phyloP scores from a whole-genome alignment of 2,329 filamentous ascomycete genomes.

The Ophiostoma populinum region DNA sequence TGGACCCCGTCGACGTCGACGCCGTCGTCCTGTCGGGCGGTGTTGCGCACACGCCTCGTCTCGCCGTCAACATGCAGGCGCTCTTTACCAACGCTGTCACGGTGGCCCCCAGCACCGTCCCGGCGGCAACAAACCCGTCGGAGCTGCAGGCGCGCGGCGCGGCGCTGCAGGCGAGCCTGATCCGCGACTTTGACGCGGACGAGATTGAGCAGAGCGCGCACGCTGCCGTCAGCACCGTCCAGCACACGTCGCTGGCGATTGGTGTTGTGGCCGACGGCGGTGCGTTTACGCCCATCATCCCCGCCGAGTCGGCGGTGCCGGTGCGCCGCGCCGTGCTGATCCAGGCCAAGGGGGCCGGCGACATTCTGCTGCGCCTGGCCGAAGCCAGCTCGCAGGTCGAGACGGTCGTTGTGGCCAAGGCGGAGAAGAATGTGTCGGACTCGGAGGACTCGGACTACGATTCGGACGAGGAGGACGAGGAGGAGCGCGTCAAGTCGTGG shows the following conservation, averaged over 20 bases:
- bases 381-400: constrained; percentile 59
- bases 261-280: constrained; percentile 64
- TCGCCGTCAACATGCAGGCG: constrained; percentile 60
- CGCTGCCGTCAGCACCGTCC: constrained; percentile 83
- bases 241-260: constrained; percentile 76
- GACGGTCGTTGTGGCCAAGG: constrained; percentile 74
- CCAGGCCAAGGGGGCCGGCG: constrained; percentile 58
- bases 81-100: constrained; percentile 75
- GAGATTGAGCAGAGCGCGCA: constrained; percentile 95
- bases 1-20: constrained; percentile 84
- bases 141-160: constrained; percentile 80
- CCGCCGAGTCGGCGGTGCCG: constrained; percentile 75
- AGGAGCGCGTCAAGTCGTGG: constrained; percentile 80
- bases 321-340: constrained; percentile 74
- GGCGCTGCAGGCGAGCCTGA: constrained; percentile 84
- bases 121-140: constrained; percentile 76
- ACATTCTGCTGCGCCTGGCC: constrained; percentile 73
- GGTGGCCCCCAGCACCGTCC: constrained; percentile 63
- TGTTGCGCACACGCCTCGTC: constrained; percentile 82
- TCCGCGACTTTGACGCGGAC: constrained; percentile 83
- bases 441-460: constrained; percentile 50
- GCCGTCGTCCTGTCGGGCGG: constrained; percentile 90
- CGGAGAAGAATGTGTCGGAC: constrained; percentile 48
- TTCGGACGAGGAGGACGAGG: constrained; percentile 62
- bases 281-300: constrained; percentile 65